These are phyloP conservation scores for Lyophyllum decastes DNA, from an alignment of 768 basidiomycete genomes.

Conservation along the genomic window DNA sequence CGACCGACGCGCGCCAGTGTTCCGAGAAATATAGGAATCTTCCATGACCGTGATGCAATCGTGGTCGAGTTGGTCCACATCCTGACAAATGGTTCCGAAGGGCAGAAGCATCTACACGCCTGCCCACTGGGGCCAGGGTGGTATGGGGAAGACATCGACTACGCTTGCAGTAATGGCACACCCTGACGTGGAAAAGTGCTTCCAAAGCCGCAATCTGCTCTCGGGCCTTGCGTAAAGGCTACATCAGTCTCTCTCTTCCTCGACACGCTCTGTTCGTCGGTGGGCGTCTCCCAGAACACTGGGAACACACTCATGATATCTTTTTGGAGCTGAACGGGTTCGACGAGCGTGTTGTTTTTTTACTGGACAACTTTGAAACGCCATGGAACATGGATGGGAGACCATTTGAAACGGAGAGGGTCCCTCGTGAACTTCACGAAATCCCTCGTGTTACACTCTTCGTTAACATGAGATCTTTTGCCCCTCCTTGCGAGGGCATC, in stretches of 20 bases:
- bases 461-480: slow-evolving; percentile 7
- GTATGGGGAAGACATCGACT: slow-evolving; percentile 40
- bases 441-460: slow-evolving; percentile 15
- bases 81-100: not conserved
- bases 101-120: slow-evolving; percentile 7
- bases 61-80: slow-evolving; percentile 14
- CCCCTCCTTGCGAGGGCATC: slow-evolving; percentile 27
- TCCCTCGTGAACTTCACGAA: not conserved
- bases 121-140: slow-evolving; percentile 30
- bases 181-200: slow-evolving; percentile 18
- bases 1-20: too few relatives aligned
- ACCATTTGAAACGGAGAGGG: slow-evolving; percentile 20
- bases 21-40: slow-evolving; percentile 16
- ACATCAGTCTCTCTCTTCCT: slow-evolving; percentile 23
- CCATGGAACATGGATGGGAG: slow-evolving; percentile 29
- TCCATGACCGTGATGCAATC: slow-evolving; percentile 18
- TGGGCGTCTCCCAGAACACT: slow-evolving; percentile 22
- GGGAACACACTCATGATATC: slow-evolving; percentile 21
- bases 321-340: slow-evolving; percentile 16
- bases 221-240: slow-evolving; percentile 35
- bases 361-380: slow-evolving; percentile 44
- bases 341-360: slow-evolving; percentile 13
- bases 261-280: slow-evolving; percentile 19
- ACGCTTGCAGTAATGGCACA: slow-evolving; percentile 34
- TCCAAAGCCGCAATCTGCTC: slow-evolving; percentile 21